Percentiles rank a stretch among this genome's conserved stretches.
Evolutionary conservation across 2,329 filamentous ascomycete species (phyloP).

Genomic region (Raffaelea albimanens): DNA sequence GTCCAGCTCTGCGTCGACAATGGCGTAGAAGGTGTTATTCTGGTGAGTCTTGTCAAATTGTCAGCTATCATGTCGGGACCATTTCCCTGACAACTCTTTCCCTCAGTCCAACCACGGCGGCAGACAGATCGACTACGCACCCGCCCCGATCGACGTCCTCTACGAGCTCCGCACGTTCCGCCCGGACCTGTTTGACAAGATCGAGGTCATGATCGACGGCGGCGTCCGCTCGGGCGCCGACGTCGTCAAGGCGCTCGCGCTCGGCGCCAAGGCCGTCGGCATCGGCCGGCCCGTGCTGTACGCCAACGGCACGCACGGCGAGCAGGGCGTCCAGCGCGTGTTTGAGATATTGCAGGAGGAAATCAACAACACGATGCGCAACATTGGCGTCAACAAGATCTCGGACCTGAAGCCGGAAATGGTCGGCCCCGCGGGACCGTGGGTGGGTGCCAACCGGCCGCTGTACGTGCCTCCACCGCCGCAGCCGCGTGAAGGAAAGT

Average conservation of each 20-base stretch:
- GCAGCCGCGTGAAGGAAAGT: background rate
- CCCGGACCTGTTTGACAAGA: conserved; percentile 34
- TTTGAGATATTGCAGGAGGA: conserved; percentile 9
- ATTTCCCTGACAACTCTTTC: background rate
- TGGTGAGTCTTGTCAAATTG: conserved; percentile 20
- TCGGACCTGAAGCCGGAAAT: conserved; percentile 8
- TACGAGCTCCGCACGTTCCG: conserved; percentile 22
- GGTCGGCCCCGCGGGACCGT: conserved; percentile 4
- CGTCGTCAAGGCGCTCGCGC: conserved; percentile 11
- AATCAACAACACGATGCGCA: conserved; percentile 9
- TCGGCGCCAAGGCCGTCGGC: conserved; percentile 12
- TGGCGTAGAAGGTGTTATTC: conserved; percentile 49
- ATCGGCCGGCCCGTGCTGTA: conserved; percentile 10
- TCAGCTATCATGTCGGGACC: background rate
- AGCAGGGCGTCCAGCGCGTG: conserved; percentile 6
- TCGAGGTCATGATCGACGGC: conserved; percentile 46
- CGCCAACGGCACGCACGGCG: conserved; percentile 8
- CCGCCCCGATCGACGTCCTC: conserved; percentile 38
- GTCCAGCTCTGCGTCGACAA: conserved; percentile 41
- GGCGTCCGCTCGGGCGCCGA: conserved; percentile 46
- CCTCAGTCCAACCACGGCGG: conserved; percentile 36
- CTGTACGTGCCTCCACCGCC: background rate
- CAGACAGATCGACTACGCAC: conserved; percentile 28
- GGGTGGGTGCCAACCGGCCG: conserved; percentile 5
- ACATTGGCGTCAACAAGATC: conserved; percentile 6